Evolutionary conservation across 2,329 filamentous ascomycete genomes (phyloP), one percentile per base, ranked within the genome.

Genomic region (Fusarium nematophilum): DNA sequence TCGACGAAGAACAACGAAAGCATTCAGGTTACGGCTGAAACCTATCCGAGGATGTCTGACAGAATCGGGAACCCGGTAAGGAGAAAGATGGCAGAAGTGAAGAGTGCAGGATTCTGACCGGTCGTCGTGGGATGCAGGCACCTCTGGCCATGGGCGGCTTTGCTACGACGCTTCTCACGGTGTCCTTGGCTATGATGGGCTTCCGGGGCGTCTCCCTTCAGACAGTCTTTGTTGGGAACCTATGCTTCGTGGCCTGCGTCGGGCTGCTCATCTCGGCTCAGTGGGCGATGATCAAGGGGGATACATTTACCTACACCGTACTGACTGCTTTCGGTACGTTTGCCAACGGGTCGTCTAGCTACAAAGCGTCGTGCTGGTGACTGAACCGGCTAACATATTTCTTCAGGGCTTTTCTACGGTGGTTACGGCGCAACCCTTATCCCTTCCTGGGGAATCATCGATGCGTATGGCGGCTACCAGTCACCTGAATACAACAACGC

Each of bases 131-230:
- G 9, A 6, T 14, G 9, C 23, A 59, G 56, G 53, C 46, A 9
- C 57, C 69, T 13, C 47, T 70, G 8, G 68, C 67, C 5, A 71
- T 70, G 66, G 69, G 67, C 14, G 65, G 65, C 2, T 70, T 71
- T 39, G 68, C 67, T 4, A 70, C 67, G 6, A 68, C 69, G 1
- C 31, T 71, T 2, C 51, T 67, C 6, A 59, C 56, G 6, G 51
- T 71, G 4, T 71, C 66, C 1, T 39, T 71, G 17, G 57, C 65
- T 0, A 65, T 71, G 65, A 70, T 71, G 67, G 63, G 59, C 11
- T 65, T 68, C 37, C 62, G 69, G 13, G 69, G 61, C 2, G 64
- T 72, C 5, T 23, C 49, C 1, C 54, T 47, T 4, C 65, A 70
- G 52, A 71, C 65, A 2, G 38, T 70, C 11, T 70, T 70, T 29